Evolutionary conservation across 306 rosid species (phyloP).

Genomic region (Vicia villosa): DNA sequence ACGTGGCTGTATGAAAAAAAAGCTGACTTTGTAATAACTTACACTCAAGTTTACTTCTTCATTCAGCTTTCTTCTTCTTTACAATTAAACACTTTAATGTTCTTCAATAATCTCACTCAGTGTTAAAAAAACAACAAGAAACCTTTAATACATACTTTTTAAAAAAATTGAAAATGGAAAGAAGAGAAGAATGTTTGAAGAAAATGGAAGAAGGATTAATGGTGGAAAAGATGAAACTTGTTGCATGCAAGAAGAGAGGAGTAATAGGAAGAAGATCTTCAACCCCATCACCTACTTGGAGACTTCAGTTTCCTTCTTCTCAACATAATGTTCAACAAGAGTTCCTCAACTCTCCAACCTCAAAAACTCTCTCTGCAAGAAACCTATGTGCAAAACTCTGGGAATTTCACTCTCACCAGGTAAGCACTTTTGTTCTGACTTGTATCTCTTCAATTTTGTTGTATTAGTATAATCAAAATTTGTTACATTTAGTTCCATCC

Average conservation of each 20-base stretch:
- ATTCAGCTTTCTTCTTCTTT: conserved; percentile 5
- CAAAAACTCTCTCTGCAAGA: conserved; percentile 60
- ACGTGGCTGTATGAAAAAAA: conserved; percentile 38
- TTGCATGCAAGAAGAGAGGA: conserved; percentile 37
- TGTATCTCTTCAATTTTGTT: background rate
- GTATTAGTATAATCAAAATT: background rate
- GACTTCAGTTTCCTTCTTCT: conserved; percentile 51
- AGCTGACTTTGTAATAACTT: conserved; percentile 6
- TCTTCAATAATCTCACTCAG: background rate
- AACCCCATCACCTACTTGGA: conserved; percentile 82
- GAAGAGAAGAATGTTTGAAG: conserved; percentile 26
- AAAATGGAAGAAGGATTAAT: conserved; percentile 41
- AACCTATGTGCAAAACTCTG: conserved; percentile 73
- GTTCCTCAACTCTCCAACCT: conserved; percentile 49
- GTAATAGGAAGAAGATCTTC: conserved; percentile 48
- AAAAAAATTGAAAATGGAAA: conserved; percentile 22
- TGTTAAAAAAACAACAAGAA: background rate
- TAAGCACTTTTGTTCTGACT: conserved; percentile 25
- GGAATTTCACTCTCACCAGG: conserved; percentile 51
- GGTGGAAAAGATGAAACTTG: conserved; percentile 52
- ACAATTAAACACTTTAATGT: background rate
- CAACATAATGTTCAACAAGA: conserved; percentile 39
- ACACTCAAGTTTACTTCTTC: conserved; percentile 35
- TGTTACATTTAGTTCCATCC: conserved; percentile 4
- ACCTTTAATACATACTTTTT: background rate